A percentile compares a stretch with the other conserved stretches of the same genome.
phyloP scores from a whole-genome alignment of 352 stramenopile species.

The Albugo candida region DNA sequence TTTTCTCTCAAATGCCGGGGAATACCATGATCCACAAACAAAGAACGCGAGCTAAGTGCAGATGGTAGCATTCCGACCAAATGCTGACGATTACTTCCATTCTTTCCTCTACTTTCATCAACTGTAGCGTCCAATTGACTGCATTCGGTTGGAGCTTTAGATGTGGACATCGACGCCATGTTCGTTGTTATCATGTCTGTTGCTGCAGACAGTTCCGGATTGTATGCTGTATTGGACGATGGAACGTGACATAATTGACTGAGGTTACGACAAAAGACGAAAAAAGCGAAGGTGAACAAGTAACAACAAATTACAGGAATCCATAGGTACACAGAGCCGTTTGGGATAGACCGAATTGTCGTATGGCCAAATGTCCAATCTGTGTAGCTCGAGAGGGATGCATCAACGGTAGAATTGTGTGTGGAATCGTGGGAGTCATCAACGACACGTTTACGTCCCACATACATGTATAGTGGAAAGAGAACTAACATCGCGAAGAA shows the following conservation, averaged over 20 bases:
- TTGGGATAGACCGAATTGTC: conserved; percentile 61
- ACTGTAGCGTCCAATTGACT: background rate
- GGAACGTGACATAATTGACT: conserved; percentile 41
- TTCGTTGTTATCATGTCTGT: conserved; percentile 5
- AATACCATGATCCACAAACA: conserved; percentile 62
- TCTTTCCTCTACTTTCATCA: too few species aligned
- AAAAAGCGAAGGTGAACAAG: conserved; percentile 52
- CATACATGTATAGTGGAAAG: conserved; percentile 46
- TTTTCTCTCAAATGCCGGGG: conserved; percentile 57
- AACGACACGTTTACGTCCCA: conserved; percentile 18
- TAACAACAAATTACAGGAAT: conserved; percentile 52
- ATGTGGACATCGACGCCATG: conserved; percentile 1
- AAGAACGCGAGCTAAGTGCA: conserved; percentile 38
- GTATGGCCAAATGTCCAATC: conserved; percentile 49
- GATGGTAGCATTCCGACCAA: conserved; percentile 71
- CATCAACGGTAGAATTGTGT: background rate
- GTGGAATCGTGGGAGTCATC: conserved; percentile 2
- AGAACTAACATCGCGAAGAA: conserved; percentile 43
- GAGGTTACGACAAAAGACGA: conserved; percentile 48
- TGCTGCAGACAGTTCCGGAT: conserved; percentile 1
- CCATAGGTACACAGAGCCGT: conserved; percentile 63
- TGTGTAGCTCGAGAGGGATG: background rate
- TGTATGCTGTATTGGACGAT: conserved; percentile 1
- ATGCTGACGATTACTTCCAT: conserved; percentile 11
- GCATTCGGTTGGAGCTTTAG: background rate